These are phyloP conservation scores for Ilex paraguariensis DNA, from an alignment of 305 asterid species.

Conservation along the genomic window DNA sequence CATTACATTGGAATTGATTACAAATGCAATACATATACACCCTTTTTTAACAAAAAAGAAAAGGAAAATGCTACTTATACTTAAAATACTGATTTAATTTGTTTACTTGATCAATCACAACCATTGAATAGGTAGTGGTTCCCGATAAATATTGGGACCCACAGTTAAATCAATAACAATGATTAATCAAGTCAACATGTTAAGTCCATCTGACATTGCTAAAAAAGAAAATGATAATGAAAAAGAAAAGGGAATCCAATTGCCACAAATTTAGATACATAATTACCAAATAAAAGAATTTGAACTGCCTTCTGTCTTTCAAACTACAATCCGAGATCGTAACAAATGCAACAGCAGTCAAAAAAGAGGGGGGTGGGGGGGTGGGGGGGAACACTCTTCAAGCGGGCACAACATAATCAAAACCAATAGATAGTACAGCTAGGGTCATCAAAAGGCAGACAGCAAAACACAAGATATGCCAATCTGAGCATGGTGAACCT, in stretches of 20 bases:
- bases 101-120: no score
- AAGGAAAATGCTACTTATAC: conserved; percentile 3
- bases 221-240: conserved; percentile 17
- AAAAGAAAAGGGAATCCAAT: conserved; percentile 16
- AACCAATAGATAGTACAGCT: conserved; percentile 26
- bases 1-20: conserved; percentile 16
- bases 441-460: conserved; percentile 27
- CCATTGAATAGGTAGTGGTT: no score
- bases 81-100: no score
- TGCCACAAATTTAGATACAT: conserved; percentile 42
- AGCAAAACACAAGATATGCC: conserved; percentile 19
- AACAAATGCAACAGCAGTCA: conserved; percentile 30
- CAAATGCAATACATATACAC: conserved; percentile 35
- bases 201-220: no score
- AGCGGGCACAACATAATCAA: conserved; percentile 36
- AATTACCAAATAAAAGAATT: conserved; percentile 62
- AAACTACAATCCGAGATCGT: conserved; percentile 35
- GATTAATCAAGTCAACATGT: no score
- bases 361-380: conserved; percentile 3
- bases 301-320: conserved; percentile 27
- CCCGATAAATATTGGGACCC: no score
- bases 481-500: conserved; percentile 42
- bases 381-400: conserved; percentile 34
- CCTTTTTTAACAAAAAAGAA: conserved; percentile 20
- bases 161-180: no score